phyloP scores from a whole-genome alignment of 768 basidiomycete genomes.

The Ramaria rubella region DNA sequence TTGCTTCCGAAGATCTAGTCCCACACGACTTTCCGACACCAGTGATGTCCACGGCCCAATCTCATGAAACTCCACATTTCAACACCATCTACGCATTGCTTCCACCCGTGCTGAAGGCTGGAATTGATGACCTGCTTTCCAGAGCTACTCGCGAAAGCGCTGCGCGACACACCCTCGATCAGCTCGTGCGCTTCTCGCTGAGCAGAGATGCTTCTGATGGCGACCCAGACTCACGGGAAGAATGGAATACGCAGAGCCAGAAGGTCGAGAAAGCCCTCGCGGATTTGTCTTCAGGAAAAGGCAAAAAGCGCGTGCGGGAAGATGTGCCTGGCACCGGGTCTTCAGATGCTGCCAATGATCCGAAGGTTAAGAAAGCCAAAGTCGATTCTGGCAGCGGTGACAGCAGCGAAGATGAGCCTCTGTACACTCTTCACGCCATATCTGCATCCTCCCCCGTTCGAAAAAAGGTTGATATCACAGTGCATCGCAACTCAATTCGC shows the following conservation, averaged over 20 bases:
- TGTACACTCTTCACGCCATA: constrained; percentile 56
- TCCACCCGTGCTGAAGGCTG: background rate
- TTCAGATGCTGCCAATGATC: constrained; percentile 13
- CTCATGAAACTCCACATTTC: constrained; percentile 1
- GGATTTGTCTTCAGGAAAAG: constrained; percentile 6
- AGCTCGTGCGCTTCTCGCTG: constrained; percentile 24
- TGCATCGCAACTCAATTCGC: constrained; percentile 44
- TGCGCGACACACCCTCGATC: constrained; percentile 20
- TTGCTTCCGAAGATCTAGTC: no score
- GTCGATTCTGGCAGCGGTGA: background rate
- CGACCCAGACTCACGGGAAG: constrained; percentile 9
- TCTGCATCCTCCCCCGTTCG: constrained; percentile 70
- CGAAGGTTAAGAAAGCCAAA: constrained; percentile 16
- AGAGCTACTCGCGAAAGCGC: constrained; percentile 5
- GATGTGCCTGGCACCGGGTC: no score
- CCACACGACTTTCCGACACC: no score
- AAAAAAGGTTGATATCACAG: constrained; percentile 64
- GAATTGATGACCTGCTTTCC: constrained; percentile 1
- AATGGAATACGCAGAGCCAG: constrained; percentile 22
- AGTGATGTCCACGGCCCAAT: background rate
- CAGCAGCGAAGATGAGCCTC: constrained; percentile 34
- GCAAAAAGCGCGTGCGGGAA: constrained; percentile 23
- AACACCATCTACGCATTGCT: constrained; percentile 3
- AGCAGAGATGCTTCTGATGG: constrained; percentile 22
- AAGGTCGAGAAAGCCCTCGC: constrained; percentile 20